These are phyloP conservation scores for Leersia perrieri DNA, from an alignment of 176 grass and related monocot genomes.

Conservation along the genomic window DNA sequence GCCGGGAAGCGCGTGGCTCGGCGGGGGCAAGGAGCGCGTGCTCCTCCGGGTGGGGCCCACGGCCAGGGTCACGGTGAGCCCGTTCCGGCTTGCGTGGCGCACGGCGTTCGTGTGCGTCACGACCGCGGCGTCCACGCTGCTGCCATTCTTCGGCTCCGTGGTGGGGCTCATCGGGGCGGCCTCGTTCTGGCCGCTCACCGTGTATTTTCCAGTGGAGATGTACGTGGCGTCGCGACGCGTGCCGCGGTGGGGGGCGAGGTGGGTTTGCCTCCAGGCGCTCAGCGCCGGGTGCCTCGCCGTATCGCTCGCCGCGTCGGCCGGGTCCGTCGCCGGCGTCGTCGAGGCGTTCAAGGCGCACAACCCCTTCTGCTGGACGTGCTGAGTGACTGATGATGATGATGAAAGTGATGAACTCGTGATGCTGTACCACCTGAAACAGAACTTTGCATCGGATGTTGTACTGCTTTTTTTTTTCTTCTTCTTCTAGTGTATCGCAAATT, in stretches of 20 bases:
- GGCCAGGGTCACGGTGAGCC: neutral
- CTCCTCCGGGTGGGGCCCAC: neutral
- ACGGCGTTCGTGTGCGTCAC: constrained; percentile 27
- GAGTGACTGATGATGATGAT: no score
- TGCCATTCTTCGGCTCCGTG: constrained; percentile 31
- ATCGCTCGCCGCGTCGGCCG: constrained; percentile 31
- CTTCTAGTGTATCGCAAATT: no score
- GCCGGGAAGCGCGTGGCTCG: constrained; percentile 32
- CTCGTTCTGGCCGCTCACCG: constrained; percentile 70
- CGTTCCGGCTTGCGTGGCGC: neutral
- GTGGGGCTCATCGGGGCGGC: constrained; percentile 10
- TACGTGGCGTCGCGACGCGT: constrained; percentile 42
- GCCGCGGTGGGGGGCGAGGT: constrained; percentile 21
- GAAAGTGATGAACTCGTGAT: no score
- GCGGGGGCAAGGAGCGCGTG: no score
- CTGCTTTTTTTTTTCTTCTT: no score
- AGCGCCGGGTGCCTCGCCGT: constrained; percentile 38
- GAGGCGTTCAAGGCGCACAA: constrained; percentile 35
- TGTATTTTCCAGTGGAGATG: constrained; percentile 67
- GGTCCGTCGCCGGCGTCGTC: constrained; percentile 55
- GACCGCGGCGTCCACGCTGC: constrained; percentile 24
- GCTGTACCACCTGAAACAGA: no score
- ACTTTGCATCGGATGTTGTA: no score
- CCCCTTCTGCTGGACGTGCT: constrained; percentile 13
- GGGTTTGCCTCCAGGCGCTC: constrained; percentile 33